Evolutionary conservation across 305 asterid genomes (phyloP).

Genomic region (Fraxinus sp.): DNA sequence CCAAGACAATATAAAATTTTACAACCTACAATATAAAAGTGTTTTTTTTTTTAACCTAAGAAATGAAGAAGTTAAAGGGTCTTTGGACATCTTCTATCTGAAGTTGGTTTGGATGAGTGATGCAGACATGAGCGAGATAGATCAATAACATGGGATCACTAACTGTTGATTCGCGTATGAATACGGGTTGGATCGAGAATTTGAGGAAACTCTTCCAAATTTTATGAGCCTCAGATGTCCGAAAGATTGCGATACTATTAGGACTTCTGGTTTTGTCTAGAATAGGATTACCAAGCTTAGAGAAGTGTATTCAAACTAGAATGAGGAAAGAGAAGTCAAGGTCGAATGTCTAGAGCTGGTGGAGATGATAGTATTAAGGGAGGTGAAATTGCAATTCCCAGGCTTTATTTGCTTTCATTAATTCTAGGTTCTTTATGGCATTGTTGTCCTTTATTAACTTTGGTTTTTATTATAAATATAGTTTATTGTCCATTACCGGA

Average conservation of each 20-base stretch:
- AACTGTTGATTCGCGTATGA: no score
- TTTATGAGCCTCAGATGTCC: neutral
- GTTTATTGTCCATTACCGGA: neutral
- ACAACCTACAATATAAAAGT: neutral
- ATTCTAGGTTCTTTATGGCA: neutral
- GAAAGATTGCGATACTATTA: neutral
- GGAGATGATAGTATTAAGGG: neutral
- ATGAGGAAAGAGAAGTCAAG: neutral
- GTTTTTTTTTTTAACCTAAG: neutral
- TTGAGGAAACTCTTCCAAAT: neutral
- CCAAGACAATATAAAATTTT: neutral
- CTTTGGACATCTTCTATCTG: neutral
- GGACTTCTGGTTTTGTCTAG: neutral
- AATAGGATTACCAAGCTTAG: neutral
- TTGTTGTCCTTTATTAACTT: neutral
- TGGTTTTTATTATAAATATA: neutral
- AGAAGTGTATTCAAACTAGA: neutral
- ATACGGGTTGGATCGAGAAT: neutral
- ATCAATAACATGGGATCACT: neutral
- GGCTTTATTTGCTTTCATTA: neutral
- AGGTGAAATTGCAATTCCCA: neutral
- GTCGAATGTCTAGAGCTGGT: neutral
- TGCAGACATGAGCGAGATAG: neutral
- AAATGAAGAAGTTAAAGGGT: neutral
- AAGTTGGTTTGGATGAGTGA: neutral